Conservation (phyloP, 2,329 filamentous ascomycete species). For the Thermoascus crustaceus region DNA sequence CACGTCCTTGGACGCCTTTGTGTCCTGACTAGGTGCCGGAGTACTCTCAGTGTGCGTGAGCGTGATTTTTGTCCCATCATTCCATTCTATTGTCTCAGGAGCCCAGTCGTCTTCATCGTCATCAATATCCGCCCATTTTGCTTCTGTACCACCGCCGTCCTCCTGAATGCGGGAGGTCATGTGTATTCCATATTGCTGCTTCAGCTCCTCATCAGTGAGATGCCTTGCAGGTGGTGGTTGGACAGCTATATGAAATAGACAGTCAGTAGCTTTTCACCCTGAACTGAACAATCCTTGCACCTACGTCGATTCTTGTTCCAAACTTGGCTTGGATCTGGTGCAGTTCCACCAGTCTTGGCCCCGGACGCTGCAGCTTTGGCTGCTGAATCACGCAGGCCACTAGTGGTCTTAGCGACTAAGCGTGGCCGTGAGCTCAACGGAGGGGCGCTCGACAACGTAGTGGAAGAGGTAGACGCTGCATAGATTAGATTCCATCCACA, state of each 20-base stretch:
- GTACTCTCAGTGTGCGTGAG: conserved; percentile 39
- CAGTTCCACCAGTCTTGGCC: conserved; percentile 39
- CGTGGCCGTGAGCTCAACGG: conserved; percentile 48
- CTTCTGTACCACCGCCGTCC: conserved; percentile 53
- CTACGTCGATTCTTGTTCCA: conserved; percentile 62
- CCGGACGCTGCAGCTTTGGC: conserved; percentile 41
- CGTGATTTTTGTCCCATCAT: conserved; percentile 59
- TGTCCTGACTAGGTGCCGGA: conserved; percentile 13
- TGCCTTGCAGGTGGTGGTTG: conserved; percentile 53
- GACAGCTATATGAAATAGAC: conserved; percentile 32
- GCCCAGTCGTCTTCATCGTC: conserved; percentile 63
- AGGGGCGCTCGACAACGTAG: conserved; percentile 30
- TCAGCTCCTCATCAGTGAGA: conserved; percentile 60
- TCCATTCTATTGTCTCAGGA: conserved; percentile 60
- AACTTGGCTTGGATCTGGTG: conserved; percentile 60
- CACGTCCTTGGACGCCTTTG: conserved; percentile 14
- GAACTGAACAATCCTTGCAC: conserved; percentile 10
- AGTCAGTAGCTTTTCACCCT: conserved; percentile 14
- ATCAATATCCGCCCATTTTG: conserved; percentile 63
- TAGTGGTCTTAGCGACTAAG: conserved; percentile 55
- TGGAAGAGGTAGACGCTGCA: conserved; percentile 28
- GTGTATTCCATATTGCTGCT: conserved; percentile 61
- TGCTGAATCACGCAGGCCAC: conserved; percentile 43
- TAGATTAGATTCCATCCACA: conserved; percentile 7
- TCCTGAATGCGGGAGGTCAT: conserved; percentile 57